A percentile compares a stretch with the other conserved stretches of the same genome.
phyloP scores from a whole-genome alignment of 805 yeast species.

The Yamadazyma scolyti region DNA sequence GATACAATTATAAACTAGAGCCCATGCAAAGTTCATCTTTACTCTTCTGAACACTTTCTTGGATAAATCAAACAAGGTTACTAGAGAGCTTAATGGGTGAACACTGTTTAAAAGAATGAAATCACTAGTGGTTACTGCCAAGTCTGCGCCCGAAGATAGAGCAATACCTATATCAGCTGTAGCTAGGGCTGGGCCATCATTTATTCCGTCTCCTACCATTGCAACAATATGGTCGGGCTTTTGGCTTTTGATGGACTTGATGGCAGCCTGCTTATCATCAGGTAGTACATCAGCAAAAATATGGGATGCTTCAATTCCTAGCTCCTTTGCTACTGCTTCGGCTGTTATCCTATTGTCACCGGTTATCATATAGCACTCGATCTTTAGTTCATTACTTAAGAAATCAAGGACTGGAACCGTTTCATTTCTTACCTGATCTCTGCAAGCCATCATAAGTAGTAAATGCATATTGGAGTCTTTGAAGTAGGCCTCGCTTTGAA shows the following conservation, averaged over 20 bases:
- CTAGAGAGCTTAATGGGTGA: constrained; percentile 48
- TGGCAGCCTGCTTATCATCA: constrained; percentile 61
- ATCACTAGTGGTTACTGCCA: constrained; percentile 72
- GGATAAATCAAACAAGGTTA: constrained; percentile 52
- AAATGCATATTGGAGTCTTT: constrained; percentile 30
- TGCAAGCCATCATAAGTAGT: constrained; percentile 51
- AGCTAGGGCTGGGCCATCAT: constrained; percentile 78
- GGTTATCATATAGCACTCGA: constrained; percentile 71
- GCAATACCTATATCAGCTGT: constrained; percentile 78
- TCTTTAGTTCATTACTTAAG: constrained; percentile 35
- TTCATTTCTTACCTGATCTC: constrained; percentile 61
- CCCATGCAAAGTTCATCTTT: constrained; percentile 58
- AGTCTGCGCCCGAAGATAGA: constrained; percentile 70
- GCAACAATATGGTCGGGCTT: constrained; percentile 44
- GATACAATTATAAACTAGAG: constrained; percentile 51
- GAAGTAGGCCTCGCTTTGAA: constrained; percentile 26
- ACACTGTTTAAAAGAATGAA: constrained; percentile 60
- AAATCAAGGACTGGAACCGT: constrained; percentile 45
- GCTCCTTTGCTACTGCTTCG: constrained; percentile 56
- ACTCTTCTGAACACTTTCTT: constrained; percentile 49
- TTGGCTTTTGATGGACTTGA: constrained; percentile 49
- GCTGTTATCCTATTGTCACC: constrained; percentile 74
- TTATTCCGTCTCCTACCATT: constrained; percentile 83
- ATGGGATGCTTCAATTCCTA: constrained; percentile 48
- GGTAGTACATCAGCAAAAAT: constrained; percentile 74